A percentile compares a stretch with the other conserved stretches of the same genome.
These are phyloP conservation scores for Coemansia sp. DNA, from an alignment of 192 early-diverging fungal genomes.

Conservation along the genomic window DNA sequence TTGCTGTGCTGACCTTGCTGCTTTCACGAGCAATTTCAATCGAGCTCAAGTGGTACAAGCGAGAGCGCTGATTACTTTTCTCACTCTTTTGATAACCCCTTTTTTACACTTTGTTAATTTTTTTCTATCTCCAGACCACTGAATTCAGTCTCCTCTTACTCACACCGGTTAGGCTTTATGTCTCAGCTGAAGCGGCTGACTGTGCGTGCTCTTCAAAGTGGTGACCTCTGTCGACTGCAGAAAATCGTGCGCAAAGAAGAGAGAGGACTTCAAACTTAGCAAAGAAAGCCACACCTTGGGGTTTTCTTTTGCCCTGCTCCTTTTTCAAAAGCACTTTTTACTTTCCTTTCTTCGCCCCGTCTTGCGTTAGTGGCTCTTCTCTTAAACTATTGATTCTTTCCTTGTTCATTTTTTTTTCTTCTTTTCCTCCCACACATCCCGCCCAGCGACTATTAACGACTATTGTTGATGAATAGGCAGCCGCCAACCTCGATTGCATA, in stretches of 20 bases:
- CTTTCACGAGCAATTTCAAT: not conserved
- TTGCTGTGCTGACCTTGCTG: not conserved
- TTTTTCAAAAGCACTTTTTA: not conserved
- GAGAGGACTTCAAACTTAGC: not conserved
- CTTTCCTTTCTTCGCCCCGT: not conserved
- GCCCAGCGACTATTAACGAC: slow-evolving; percentile 6
- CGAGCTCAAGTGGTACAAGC: not conserved
- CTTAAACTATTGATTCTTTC: not conserved
- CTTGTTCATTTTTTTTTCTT: not conserved
- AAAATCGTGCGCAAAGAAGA: not conserved
- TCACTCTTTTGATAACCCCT: not conserved
- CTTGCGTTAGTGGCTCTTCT: not conserved
- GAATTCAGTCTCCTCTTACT: not conserved
- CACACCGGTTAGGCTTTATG: not conserved
- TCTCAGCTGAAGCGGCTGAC: slow-evolving; percentile 1
- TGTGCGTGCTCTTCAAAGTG: slow-evolving; percentile 1
- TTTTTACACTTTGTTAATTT: not conserved
- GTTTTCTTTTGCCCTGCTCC: not conserved
- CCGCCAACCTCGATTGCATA: slow-evolving; percentile 35
- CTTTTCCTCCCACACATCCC: not conserved
- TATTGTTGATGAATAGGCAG: slow-evolving; percentile 6
- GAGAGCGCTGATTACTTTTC: not conserved
- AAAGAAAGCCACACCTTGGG: slow-evolving; percentile 1
- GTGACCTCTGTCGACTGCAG: slow-evolving; percentile 7
- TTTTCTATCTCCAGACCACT: not conserved